Evolutionary conservation across 345 rosid species (phyloP).

Genomic region (Salix dunnii): DNA sequence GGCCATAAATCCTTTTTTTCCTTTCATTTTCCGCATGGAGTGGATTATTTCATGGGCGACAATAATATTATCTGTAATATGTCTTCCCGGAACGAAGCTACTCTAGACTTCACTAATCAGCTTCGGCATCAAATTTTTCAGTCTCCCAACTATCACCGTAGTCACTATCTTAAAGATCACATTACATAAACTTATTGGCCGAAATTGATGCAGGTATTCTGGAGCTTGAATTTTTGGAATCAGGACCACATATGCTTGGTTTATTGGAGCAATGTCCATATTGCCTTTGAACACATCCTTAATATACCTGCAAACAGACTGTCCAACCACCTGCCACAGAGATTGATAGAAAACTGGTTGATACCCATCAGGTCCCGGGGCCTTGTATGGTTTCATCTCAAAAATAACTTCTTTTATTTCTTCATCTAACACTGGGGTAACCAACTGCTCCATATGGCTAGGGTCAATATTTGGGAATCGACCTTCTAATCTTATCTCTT

Average conservation of each 20-base stretch:
- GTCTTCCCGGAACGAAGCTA: not conserved
- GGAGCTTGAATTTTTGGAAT: not conserved
- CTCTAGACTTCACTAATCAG: too few species aligned
- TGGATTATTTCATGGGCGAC: not conserved
- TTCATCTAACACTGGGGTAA: too few species aligned
- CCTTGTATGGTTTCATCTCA: too few species aligned
- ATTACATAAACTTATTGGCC: not conserved
- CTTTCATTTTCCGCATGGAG: not conserved
- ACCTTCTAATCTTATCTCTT: too few species aligned
- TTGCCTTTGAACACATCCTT: not conserved
- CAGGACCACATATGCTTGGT: not conserved
- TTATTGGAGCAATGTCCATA: not conserved
- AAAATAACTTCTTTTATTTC: too few species aligned
- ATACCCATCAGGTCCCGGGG: too few species aligned
- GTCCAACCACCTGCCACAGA: too few species aligned
- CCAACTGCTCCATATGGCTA: too few species aligned
- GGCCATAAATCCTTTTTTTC: not conserved
- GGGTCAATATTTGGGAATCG: too few species aligned
- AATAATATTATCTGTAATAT: not conserved
- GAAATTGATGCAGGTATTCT: not conserved
- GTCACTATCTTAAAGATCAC: not conserved
- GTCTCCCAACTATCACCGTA: not conserved
- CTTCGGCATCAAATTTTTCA: not conserved
- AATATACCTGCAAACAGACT: too few species aligned
- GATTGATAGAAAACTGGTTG: too few species aligned